phyloP scores from a whole-genome alignment of 2,329 filamentous ascomycete species.

The Boeremia lycopersici region DNA sequence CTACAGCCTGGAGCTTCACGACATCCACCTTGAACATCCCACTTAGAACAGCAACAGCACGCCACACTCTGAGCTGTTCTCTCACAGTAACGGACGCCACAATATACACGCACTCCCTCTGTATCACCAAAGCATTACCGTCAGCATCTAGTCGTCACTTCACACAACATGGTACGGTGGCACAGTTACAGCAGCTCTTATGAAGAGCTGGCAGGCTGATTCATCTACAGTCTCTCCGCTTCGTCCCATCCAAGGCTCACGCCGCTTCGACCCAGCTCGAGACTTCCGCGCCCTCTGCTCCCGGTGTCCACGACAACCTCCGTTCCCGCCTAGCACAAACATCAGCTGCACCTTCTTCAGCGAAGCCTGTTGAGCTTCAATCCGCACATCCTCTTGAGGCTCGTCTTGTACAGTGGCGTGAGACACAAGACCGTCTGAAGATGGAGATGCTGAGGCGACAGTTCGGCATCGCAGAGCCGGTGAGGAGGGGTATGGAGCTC shows the following conservation, averaged over 20 bases:
- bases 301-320: conserved; percentile 91
- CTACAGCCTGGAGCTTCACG: conserved; percentile 37
- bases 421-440: conserved; percentile 84
- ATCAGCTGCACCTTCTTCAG: conserved; percentile 31
- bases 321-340: conserved; percentile 76
- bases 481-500: conserved; percentile 92
- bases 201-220: not conserved
- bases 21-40: conserved; percentile 21
- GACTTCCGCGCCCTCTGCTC: conserved; percentile 80
- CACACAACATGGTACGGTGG: conserved; percentile 23
- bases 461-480: conserved; percentile 91
- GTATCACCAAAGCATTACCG: not conserved
- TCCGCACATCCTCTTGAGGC: conserved; percentile 89
- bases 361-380: conserved; percentile 53
- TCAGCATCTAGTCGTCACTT: not conserved
- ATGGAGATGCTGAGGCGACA: conserved; percentile 86
- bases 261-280: conserved; percentile 59
- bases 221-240: conserved; percentile 73
- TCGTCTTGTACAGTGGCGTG: conserved; percentile 86
- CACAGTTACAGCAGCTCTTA: not conserved
- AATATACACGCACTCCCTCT: not conserved
- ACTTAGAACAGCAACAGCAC: conserved; percentile 3
- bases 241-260: conserved; percentile 75
- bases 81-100: not conserved
- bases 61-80: not conserved